These are phyloP conservation scores for Penicillium lagena DNA, from an alignment of 495 filamentous ascomycete species.

Conservation along the genomic window DNA sequence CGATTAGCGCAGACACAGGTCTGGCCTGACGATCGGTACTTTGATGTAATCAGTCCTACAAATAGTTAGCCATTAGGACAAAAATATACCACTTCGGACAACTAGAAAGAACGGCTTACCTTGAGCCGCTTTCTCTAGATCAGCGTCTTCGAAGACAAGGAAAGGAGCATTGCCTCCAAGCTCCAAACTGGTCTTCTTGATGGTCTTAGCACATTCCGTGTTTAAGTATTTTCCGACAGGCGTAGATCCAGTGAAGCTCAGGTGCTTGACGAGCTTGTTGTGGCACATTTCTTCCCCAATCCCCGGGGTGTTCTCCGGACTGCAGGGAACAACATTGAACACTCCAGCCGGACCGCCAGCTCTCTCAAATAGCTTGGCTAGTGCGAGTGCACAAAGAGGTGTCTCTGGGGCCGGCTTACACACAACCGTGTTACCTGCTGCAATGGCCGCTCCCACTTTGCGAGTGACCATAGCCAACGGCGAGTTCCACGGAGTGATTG, in stretches of 20 bases:
- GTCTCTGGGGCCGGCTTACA: slow-evolving; percentile 8
- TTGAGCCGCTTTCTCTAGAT: slow-evolving; percentile 5
- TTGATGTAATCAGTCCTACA: no score
- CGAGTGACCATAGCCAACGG: slow-evolving; percentile 16
- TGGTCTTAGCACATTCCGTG: slow-evolving; percentile 28
- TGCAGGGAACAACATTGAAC: slow-evolving; percentile 10
- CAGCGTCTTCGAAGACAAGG: no score
- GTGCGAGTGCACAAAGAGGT: slow-evolving; percentile 6
- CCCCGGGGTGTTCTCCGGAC: not conserved
- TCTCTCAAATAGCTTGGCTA: slow-evolving; percentile 3
- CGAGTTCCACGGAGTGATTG: slow-evolving; percentile 18
- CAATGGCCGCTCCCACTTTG: slow-evolving; percentile 19
- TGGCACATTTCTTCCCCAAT: slow-evolving; percentile 7
- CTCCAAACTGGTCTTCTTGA: slow-evolving; percentile 13
- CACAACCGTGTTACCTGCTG: slow-evolving; percentile 11
- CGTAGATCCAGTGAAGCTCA: slow-evolving; percentile 14
- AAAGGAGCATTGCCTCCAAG: slow-evolving; percentile 4
- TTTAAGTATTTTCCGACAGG: slow-evolving; percentile 8
- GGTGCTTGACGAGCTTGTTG: slow-evolving; percentile 36
- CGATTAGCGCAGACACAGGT: no score
- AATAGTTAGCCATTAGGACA: no score
- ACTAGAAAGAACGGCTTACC: not conserved
- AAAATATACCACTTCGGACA: no score
- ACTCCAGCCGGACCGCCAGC: slow-evolving; percentile 7
- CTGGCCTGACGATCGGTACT: no score